Percentiles rank a stretch among this genome's conserved stretches.
Conservation (phyloP, 495 filamentous ascomycete species). For the Copromyces sp. region DNA sequence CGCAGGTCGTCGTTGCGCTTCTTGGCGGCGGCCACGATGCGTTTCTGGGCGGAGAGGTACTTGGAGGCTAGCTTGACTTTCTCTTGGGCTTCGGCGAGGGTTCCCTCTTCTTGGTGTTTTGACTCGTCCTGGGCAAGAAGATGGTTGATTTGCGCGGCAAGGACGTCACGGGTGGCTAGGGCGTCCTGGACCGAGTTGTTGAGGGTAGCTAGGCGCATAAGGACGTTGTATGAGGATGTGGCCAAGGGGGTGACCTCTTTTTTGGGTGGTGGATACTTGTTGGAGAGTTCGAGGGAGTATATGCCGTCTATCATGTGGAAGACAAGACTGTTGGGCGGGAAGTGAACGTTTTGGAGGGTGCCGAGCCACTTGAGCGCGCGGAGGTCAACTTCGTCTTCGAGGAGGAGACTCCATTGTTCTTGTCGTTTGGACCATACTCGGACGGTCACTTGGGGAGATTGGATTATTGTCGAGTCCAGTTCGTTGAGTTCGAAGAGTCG, state of each 20-base stretch:
- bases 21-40: conserved; percentile 47
- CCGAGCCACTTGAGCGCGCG: conserved; percentile 72
- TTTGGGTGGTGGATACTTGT: conserved; percentile 35
- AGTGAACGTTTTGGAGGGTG: conserved; percentile 64
- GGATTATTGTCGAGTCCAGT: conserved; percentile 54
- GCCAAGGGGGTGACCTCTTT: conserved; percentile 26
- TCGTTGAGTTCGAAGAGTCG: conserved; percentile 70
- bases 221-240: conserved; percentile 80
- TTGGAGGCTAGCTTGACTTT: conserved; percentile 45
- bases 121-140: conserved; percentile 46
- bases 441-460: conserved; percentile 53
- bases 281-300: conserved; percentile 54
- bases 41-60: conserved; percentile 53
- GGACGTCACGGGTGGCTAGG: conserved; percentile 59
- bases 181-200: conserved; percentile 92
- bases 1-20: conserved; percentile 53
- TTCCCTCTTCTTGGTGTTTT: conserved; percentile 21
- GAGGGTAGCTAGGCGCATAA: conserved; percentile 82
- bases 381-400: conserved; percentile 64
- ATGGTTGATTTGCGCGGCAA: conserved; percentile 67
- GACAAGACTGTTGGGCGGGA: conserved; percentile 74
- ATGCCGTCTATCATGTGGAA: conserved; percentile 85
- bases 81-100: conserved; percentile 54
- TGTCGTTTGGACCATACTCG: conserved; percentile 68
- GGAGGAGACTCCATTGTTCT: conserved; percentile 50